Evolutionary conservation across 129 eudicot genomes (phyloP).

Genomic region (Oenanthe sinensis): DNA sequence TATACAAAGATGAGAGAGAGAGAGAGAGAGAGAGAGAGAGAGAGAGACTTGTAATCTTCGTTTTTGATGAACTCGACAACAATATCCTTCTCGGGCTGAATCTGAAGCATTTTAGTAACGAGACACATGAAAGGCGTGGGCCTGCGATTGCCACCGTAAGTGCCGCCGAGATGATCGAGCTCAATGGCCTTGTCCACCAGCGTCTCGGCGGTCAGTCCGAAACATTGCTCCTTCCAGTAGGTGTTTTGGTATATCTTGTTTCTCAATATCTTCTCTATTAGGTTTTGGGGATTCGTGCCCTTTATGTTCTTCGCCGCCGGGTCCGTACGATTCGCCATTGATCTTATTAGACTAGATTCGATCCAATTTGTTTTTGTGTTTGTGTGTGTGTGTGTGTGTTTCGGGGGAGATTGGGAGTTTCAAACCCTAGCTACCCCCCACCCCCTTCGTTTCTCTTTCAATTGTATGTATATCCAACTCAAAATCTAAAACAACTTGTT

Average conservation of each 20-base stretch:
- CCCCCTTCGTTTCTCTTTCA: no score
- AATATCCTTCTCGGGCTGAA: constrained; percentile 96
- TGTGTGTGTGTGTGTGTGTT: no score
- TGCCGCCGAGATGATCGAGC: constrained; percentile 91
- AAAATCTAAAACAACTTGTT: no score
- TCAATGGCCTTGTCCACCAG: constrained; percentile 98
- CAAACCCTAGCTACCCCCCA: neutral
- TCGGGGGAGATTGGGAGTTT: neutral
- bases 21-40: no score
- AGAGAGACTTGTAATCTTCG: constrained; percentile 67
- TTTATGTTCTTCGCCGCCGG: constrained; percentile 83
- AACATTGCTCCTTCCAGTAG: constrained; percentile 96
- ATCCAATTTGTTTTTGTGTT: no score
- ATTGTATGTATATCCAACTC: no score
- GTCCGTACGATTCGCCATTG: constrained; percentile 97
- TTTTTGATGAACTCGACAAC: constrained; percentile 93
- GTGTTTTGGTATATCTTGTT: constrained; percentile 78
- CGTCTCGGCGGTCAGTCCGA: constrained; percentile 98
- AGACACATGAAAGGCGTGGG: constrained; percentile 95
- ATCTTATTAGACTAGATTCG: no score
- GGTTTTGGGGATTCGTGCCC: constrained; percentile 92
- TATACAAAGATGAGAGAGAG: neutral
- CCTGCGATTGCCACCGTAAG: constrained; percentile 74
- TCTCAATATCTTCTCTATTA: constrained; percentile 77
- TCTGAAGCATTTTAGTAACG: constrained; percentile 95